Conservation (phyloP, 495 filamentous ascomycete species). For the Talaromyces nanjingensis region DNA sequence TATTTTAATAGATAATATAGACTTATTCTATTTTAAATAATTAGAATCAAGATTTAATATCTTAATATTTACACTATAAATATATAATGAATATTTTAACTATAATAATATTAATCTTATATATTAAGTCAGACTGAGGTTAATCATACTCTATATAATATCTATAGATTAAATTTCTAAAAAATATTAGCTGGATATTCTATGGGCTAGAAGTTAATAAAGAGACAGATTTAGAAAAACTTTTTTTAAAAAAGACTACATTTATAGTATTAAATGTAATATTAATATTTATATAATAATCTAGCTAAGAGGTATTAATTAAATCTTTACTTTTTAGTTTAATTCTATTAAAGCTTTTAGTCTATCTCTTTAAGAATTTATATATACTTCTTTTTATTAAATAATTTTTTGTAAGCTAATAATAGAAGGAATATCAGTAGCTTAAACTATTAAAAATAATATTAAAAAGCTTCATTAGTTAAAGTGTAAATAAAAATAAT, state of each 20-base stretch:
- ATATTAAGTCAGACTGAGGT: too few relatives aligned
- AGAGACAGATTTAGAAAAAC: neutral
- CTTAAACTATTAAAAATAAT: neutral
- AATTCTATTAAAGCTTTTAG: neutral
- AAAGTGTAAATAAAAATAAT: neutral
- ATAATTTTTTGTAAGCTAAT: neutral
- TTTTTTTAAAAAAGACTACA: conserved; percentile 3
- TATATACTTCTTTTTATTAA: neutral
- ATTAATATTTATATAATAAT: conserved; percentile 4
- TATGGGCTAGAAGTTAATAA: neutral
- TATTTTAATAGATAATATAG: too few relatives aligned
- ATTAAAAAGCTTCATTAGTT: neutral
- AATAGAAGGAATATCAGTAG: neutral
- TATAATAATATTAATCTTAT: too few relatives aligned
- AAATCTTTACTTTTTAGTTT: neutral
- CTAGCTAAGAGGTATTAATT: neutral
- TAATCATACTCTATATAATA: neutral
- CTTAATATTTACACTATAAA: too few relatives aligned
- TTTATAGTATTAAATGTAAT: conserved; percentile 1
- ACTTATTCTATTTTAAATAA: too few relatives aligned
- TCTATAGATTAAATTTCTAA: neutral
- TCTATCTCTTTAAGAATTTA: neutral
- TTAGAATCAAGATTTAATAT: too few relatives aligned
- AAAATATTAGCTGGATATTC: neutral
- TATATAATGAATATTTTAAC: too few relatives aligned